Percentiles rank a stretch among this genome's conserved stretches.
phyloP scores from a whole-genome alignment of 2,329 filamentous ascomycete species.

The Fusarium pseudograminearum region DNA sequence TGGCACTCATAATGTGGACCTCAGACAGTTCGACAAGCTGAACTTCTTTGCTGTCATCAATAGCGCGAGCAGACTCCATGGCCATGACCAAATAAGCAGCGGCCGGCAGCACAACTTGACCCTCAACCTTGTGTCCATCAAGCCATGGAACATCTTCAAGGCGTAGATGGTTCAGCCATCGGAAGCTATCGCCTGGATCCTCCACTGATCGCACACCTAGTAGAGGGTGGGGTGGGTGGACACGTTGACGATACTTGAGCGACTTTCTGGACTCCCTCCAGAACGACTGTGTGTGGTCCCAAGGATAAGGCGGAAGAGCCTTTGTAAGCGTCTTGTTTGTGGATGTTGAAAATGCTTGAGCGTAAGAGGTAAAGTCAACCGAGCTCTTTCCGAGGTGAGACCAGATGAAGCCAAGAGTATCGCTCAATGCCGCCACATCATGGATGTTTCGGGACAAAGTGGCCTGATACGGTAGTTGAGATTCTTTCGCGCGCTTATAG shows the following conservation, averaged over 20 bases:
- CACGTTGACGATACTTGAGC: not conserved
- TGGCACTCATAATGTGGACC: constrained; percentile 7
- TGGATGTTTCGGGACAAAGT: constrained; percentile 32
- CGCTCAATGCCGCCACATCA: constrained; percentile 30
- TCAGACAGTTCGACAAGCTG: constrained; percentile 3
- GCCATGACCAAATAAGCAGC: constrained; percentile 55
- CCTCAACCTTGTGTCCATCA: constrained; percentile 52
- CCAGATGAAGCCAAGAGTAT: constrained; percentile 38
- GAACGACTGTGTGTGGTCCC: constrained; percentile 16
- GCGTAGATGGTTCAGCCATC: constrained; percentile 46
- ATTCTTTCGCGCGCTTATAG: constrained; percentile 1
- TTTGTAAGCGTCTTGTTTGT: constrained; percentile 45
- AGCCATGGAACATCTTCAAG: constrained; percentile 54
- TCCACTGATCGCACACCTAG: not conserved
- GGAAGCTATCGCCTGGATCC: constrained; percentile 20
- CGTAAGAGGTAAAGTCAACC: not conserved
- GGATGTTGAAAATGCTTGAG: not conserved
- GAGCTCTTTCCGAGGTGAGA: not conserved
- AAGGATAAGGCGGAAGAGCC: constrained; percentile 12
- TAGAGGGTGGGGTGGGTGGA: not conserved
- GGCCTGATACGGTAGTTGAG: constrained; percentile 16
- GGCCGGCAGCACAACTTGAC: constrained; percentile 55
- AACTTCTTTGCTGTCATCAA: not conserved
- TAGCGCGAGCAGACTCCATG: constrained; percentile 46
- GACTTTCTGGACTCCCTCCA: constrained; percentile 14